phyloP scores from a whole-genome alignment of 169 alveolate genomes.

The Perkinsus marinus region DNA sequence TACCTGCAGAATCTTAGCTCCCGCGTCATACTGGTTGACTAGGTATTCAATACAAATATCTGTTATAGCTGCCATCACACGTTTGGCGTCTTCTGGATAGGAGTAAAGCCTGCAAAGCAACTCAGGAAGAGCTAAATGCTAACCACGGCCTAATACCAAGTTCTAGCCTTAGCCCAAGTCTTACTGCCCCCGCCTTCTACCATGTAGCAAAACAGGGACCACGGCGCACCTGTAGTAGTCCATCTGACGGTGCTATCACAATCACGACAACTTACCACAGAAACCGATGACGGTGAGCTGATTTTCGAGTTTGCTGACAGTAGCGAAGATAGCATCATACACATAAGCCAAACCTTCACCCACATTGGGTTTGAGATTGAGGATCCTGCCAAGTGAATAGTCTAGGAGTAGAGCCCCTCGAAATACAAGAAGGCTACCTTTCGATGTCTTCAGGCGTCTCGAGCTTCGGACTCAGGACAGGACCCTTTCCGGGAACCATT shows the following conservation, averaged over 20 bases:
- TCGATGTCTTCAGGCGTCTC: constrained; percentile 36
- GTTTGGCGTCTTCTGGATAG: constrained; percentile 35
- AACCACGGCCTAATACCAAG: constrained; percentile 9
- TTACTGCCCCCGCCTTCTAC: constrained; percentile 47
- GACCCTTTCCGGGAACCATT: constrained; percentile 42
- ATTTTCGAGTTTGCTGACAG: constrained; percentile 35
- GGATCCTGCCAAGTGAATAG: not conserved
- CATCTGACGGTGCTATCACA: not conserved
- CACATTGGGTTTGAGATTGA: constrained; percentile 15
- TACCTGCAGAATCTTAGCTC: constrained; percentile 55
- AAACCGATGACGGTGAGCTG: constrained; percentile 58
- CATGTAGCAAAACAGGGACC: constrained; percentile 52
- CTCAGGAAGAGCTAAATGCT: not conserved
- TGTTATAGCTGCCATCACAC: constrained; percentile 32
- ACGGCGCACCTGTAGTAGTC: constrained; percentile 35
- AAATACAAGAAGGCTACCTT: not conserved
- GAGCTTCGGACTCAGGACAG: constrained; percentile 31
- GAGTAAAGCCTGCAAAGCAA: constrained; percentile 4
- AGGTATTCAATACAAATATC: constrained; percentile 36
- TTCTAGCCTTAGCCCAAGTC: constrained; percentile 33
- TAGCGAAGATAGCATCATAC: constrained; percentile 39
- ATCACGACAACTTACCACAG: constrained; percentile 23
- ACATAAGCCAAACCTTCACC: constrained; percentile 43
- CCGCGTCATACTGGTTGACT: constrained; percentile 46
- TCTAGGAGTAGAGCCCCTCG: not conserved